Base-by-base conservation (phyloP, 192 early-diverging fungal genomes). In the Rhizophagus sp. region DNA sequence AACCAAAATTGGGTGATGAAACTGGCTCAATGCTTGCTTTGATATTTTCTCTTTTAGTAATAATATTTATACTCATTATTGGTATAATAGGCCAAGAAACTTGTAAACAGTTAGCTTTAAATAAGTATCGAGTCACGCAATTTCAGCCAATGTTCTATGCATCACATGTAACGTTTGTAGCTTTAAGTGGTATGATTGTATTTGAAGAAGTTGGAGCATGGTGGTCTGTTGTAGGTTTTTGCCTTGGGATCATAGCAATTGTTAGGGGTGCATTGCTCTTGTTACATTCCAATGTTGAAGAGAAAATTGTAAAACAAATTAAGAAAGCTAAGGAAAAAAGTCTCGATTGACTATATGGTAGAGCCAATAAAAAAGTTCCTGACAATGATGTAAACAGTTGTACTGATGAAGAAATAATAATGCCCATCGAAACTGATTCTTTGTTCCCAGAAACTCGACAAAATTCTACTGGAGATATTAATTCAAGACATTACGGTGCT, bases 101-200 rank as follows among this genome's bases (percentile, higher is more conserved):
- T 9, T 36, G 75, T 41, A 81, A 81, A 36, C 81, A 81, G 27
- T 41, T 81, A 1, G 67, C 81, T 0, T 57, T 81, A 33, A 63
- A 61, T 52, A 78, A 76, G 25, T 81, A 78, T 11, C 63, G 65
- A 17, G 25, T 81, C 27, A 75, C 81, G 13, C 36, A 77, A 15
- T 81, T 81, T 49, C 81, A 81, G 17, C 81, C 81, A 61, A 44
- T 76, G 39, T 81, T 81, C 50, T 81, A 81, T 13, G 75, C 81
- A 25, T 67, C 74, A 19, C 74, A 81, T 69, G 81, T 81, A 33
- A 77, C 81, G 39, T 69, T 77, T 41, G 81, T 81, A 9, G 76
- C 81, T 5, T 39, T 81, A 33, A 73, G 71, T 47, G 71, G 71
- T 44, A 73, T 73, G 71, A 73, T 73, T 22, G 71, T 73, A 36